A percentile compares a stretch with the other conserved stretches of the same genome.
Evolutionary conservation across 306 rosid genomes (phyloP).

Genomic region (Dryas octopetala): DNA sequence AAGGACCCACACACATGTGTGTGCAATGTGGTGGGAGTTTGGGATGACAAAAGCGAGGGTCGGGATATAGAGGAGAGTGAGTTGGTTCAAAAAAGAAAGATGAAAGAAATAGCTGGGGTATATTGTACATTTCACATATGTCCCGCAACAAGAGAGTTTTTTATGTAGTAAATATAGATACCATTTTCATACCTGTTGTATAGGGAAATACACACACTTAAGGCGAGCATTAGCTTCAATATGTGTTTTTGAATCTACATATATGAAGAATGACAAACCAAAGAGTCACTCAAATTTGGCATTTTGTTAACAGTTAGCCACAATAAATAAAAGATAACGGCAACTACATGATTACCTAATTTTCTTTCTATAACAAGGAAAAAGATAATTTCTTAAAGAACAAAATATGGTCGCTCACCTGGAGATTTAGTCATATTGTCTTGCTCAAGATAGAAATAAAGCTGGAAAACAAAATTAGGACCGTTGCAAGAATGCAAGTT

Average conservation of each 20-base stretch:
- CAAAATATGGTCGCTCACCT: slow-evolving; percentile 12
- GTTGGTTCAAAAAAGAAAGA: background rate
- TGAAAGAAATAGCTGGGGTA: background rate
- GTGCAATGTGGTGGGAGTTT: background rate
- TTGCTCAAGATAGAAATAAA: slow-evolving; percentile 32
- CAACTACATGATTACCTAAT: background rate
- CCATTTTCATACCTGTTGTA: slow-evolving; percentile 38
- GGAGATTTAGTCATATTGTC: slow-evolving; percentile 18
- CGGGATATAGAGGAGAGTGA: background rate
- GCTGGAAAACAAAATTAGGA: slow-evolving; percentile 56
- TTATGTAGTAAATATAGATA: background rate
- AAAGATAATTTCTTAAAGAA: background rate
- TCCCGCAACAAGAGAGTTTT: background rate
- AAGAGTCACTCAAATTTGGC: slow-evolving; percentile 11
- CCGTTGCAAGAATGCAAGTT: slow-evolving; percentile 70
- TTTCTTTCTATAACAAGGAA: background rate
- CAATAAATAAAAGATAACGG: background rate
- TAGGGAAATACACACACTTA: slow-evolving; percentile 56
- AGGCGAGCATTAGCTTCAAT: slow-evolving; percentile 58
- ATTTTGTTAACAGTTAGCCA: slow-evolving; percentile 11
- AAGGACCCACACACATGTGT: background rate
- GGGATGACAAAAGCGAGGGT: background rate
- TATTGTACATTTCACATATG: background rate
- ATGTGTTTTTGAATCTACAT: slow-evolving; percentile 37
- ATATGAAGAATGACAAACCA: slow-evolving; percentile 5